These are phyloP conservation scores for Phytophthora megakarya DNA, from an alignment of 352 stramenopile genomes.

Conservation along the genomic window DNA sequence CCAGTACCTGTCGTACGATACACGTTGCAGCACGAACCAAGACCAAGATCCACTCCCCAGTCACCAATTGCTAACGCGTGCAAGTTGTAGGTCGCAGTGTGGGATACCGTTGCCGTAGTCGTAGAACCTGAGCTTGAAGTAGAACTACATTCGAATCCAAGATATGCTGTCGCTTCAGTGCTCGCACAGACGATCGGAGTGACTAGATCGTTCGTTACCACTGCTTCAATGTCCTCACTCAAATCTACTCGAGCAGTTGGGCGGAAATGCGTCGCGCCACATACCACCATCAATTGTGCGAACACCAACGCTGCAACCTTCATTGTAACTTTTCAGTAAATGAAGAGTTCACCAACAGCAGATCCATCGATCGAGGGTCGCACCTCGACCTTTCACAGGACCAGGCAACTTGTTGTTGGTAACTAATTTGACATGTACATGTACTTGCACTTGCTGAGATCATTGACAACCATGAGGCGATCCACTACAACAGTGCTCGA, in stretches of 20 bases:
- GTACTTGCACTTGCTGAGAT: too few species aligned
- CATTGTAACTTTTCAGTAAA: constrained; percentile 16
- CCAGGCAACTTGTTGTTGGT: not conserved
- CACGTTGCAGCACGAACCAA: constrained; percentile 75
- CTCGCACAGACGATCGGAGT: constrained; percentile 49
- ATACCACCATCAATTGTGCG: constrained; percentile 3
- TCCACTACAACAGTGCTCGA: not conserved
- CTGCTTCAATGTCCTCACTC: constrained; percentile 14
- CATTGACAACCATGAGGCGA: not conserved
- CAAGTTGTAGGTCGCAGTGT: constrained; percentile 49
- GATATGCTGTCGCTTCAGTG: constrained; percentile 39
- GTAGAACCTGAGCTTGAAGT: constrained; percentile 8
- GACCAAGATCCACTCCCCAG: constrained; percentile 64
- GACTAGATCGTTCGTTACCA: constrained; percentile 37
- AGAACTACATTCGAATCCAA: constrained; percentile 51
- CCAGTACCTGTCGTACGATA: constrained; percentile 64
- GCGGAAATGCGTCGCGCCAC: constrained; percentile 2
- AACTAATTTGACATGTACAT: not conserved
- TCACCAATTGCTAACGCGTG: constrained; percentile 76
- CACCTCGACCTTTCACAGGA: constrained; percentile 25
- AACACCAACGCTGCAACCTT: constrained; percentile 7
- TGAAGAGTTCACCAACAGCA: constrained; percentile 6
- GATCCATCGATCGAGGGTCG: constrained; percentile 7
- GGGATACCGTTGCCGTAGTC: constrained; percentile 35
- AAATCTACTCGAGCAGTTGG: constrained; percentile 14